Evolutionary conservation across 495 filamentous ascomycete species (phyloP), one percentile per base, ranked within the genome.

Genomic region (Terfezia boudieri): DNA sequence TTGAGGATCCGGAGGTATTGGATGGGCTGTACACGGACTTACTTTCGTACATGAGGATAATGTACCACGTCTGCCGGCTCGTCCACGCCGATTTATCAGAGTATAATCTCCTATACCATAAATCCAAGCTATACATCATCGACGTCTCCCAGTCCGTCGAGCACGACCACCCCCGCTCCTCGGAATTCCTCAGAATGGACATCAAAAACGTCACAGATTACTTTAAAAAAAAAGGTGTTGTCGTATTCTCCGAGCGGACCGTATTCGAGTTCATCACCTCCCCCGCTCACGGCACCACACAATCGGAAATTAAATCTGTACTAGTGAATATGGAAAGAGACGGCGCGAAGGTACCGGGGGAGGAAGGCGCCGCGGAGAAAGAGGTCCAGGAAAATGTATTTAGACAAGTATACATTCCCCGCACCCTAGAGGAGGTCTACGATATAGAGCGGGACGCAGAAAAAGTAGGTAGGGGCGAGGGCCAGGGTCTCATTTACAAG

Each of bases 61-160:
- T 98, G 71, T 96, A 93, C 68, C 85, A 90, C 64, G 76, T 77
- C 12, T 95, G 92, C 70, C 76, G 71, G 50, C 77, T 98, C 4
- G 92, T 98, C 0, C 90, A 98, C 64, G 90, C 86, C 10, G 90
- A 98, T 76, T 67, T 98, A 61, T 90, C 84, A 68, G 90, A 96
- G 70, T 98, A 96, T 72, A 98, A 98, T 60, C 76, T 94, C 49
- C 76, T 98, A 0, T 96, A 92, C 69, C 78, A 94, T 67, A 74
- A 87, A 60, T 72, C 76, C 49, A 78, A 80, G 59, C 74, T 94
- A 0, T 92, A 83, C 73, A 80, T 98, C 63, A 98, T 98, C 61
- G 90, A 98, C 70, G 90, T 98, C 49, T 93, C 86, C 59, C 90
- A 98, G 67, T 85, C 80, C 61, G 90, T 98, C 32, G 90, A 95